Evolutionary conservation across 306 rosid genomes (phyloP), one percentile per base, ranked within the genome.

Genomic region (Medicago arabica): DNA sequence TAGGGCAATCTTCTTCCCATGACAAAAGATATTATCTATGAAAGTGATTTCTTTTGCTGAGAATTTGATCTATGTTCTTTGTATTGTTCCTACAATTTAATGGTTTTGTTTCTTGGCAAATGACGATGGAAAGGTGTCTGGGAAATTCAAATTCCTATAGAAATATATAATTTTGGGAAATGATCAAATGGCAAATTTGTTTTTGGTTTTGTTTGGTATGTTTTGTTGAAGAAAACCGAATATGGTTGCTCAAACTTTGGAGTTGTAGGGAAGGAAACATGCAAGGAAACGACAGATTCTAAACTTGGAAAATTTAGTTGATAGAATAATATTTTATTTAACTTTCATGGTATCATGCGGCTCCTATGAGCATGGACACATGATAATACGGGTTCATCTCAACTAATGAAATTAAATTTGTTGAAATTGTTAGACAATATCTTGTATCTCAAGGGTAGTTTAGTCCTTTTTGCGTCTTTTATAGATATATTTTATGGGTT

Each of bases 1-100:
- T 19, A 7, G 47, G 92, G 85, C 61, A 86, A 55, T 60, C 75
- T 89, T 83, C 97, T 88, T 84, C 93, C 94, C 97, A 93, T 93
- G 50, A 64, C 72, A 60, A 8, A 59, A 13, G 1, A 57, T 74
- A 76, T 76, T 40, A 47, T 39, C 55, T 54, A 39, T 50, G 2
- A 61, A 7, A 3, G 23, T 49, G 81, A 50, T 67, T 73, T 38
- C 1, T 60, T 17, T 39, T 55, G 65, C 51, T 68, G 18, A 17
- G 53, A 47, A 74, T 78, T 44, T 67, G 11, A 34, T 70, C n/a
- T 65, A 39, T 58, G 53, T 63, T 62, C 47, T 55, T 46, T 31
- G n/a, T 31, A 41, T 47, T 25, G 21, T n/a, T 31, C 39, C 41
- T 57, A 28, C 39, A 15, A 40, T 57, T 69, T n/a, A 40, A 28